These are phyloP conservation scores for Oxytropis ochrocephala DNA, from an alignment of 306 rosid genomes.

Conservation along the genomic window DNA sequence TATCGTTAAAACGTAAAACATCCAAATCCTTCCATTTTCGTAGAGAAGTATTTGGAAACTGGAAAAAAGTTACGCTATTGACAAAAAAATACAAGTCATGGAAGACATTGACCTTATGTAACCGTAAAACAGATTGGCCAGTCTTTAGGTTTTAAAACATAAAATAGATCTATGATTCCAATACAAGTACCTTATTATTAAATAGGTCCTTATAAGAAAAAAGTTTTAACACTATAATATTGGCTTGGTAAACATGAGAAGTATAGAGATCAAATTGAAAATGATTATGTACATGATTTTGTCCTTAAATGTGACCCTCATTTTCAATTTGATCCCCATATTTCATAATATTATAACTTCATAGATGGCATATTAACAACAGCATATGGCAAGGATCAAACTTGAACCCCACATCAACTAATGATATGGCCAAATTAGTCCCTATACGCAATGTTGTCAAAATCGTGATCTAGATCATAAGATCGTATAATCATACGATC, in stretches of 20 bases:
- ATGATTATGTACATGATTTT: neutral
- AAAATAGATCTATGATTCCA: neutral
- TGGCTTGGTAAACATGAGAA: neutral
- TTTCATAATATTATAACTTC: neutral
- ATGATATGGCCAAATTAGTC: neutral
- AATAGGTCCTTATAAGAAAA: neutral
- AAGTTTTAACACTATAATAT: neutral
- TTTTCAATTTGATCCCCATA: neutral
- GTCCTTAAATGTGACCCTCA: neutral
- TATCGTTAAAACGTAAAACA: neutral
- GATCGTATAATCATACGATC: too few species aligned
- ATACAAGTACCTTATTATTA: neutral
- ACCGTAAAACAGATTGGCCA: neutral
- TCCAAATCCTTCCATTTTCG: neutral
- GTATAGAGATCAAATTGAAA: neutral
- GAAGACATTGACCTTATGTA: neutral
- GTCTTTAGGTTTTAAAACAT: neutral
- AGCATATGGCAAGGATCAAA: neutral
- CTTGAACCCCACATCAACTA: neutral
- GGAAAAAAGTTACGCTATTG: neutral
- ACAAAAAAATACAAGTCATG: neutral
- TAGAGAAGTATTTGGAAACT: neutral
- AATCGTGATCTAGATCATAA: too few species aligned
- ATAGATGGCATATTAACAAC: neutral
- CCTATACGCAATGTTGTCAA: neutral